phyloP scores from a whole-genome alignment of 495 filamentous ascomycete species.

The Amphirosellinia nigrospora region DNA sequence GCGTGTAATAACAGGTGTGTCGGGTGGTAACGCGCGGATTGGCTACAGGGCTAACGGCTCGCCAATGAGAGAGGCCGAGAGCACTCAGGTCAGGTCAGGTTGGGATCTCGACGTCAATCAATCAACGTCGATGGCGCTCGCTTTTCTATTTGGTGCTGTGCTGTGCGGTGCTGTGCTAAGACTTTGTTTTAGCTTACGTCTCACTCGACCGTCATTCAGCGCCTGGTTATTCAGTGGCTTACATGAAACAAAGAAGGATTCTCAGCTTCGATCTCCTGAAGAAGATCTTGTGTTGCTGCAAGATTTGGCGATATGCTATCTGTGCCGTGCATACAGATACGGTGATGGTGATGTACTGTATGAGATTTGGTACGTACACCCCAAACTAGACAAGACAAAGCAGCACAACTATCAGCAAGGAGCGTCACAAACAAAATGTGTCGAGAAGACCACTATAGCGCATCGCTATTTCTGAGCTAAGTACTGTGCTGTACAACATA shows the following conservation, averaged over 20 bases:
- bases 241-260: constrained; percentile 19
- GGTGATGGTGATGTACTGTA: background rate
- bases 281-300: background rate
- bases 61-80: background rate
- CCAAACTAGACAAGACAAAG: background rate
- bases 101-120: background rate
- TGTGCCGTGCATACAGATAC: background rate
- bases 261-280: constrained; percentile 11
- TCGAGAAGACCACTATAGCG: background rate
- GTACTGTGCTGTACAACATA: background rate
- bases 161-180: constrained; percentile 2
- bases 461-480: background rate
- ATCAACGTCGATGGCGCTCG: background rate
- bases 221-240: constrained; percentile 6
- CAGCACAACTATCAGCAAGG: constrained; percentile 5
- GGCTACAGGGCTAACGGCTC: constrained; percentile 15
- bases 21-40: constrained; percentile 22
- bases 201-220: background rate
- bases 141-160: background rate
- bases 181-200: constrained; percentile 6
- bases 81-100: background rate
- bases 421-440: background rate
- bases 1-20: constrained; percentile 3
- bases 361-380: background rate
- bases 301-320: background rate